A percentile compares a stretch with the other conserved stretches of the same genome.
These are phyloP conservation scores for Boletus tylopilopsis DNA, from an alignment of 768 basidiomycete genomes.

Conservation along the genomic window DNA sequence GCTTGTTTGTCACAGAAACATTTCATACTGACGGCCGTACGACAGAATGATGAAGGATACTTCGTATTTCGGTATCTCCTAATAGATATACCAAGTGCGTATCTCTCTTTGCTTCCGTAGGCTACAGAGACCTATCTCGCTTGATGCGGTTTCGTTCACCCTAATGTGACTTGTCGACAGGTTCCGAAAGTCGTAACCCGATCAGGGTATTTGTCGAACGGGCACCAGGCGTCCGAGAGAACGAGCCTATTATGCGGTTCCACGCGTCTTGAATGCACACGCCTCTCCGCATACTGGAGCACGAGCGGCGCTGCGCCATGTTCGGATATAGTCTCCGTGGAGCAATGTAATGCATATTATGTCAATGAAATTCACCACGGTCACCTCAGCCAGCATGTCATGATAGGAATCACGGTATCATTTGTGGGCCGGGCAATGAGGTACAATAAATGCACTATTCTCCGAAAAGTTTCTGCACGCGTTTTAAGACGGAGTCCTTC, in stretches of 20 bases:
- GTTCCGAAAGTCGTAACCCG: slow-evolving; percentile 57
- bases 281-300: neutral
- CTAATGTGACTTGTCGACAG: slow-evolving; percentile 33
- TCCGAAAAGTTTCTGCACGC: slow-evolving; percentile 94
- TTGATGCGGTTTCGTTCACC: slow-evolving; percentile 6
- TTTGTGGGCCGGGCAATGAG: slow-evolving; percentile 9
- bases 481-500: slow-evolving; percentile 93
- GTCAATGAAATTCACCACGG: slow-evolving; percentile 23
- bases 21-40: slow-evolving; percentile 10
- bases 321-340: slow-evolving; percentile 15
- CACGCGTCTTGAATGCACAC: slow-evolving; percentile 34
- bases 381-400: slow-evolving; percentile 12
- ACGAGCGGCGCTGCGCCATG: slow-evolving; percentile 11
- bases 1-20: neutral
- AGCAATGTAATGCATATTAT: slow-evolving; percentile 24
- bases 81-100: slow-evolving; percentile 76
- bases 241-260: slow-evolving; percentile 70
- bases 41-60: slow-evolving; percentile 70
- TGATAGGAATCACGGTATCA: slow-evolving; percentile 8
- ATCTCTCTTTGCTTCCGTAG: slow-evolving; percentile 17
- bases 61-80: slow-evolving; percentile 77
- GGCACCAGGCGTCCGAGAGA: slow-evolving; percentile 60
- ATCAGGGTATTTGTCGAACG: slow-evolving; percentile 70
- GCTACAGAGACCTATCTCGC: neutral
- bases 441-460: slow-evolving; percentile 48